Percentiles rank a stretch among this genome's conserved stretches.
Conservation (phyloP, 257 asterid genomes). For the Voacanga thouarsii region DNA sequence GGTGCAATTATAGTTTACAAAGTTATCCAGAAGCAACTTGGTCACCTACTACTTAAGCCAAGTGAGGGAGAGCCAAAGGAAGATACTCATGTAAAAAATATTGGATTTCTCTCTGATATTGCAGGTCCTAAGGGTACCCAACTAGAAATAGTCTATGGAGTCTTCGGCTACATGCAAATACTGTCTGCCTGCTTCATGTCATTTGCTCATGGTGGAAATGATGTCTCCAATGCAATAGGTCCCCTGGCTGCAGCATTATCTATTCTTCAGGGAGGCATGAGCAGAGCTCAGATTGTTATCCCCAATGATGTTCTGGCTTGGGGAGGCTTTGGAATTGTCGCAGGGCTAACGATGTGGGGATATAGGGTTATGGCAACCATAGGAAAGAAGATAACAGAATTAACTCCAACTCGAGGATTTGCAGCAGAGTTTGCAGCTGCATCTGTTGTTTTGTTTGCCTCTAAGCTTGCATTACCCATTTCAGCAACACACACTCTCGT, state of each 20-base stretch:
- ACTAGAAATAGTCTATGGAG: slow-evolving; percentile 80
- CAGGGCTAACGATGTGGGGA: slow-evolving; percentile 90
- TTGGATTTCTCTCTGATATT: slow-evolving; percentile 75
- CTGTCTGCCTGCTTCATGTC: slow-evolving; percentile 97
- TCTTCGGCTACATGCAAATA: slow-evolving; percentile 89
- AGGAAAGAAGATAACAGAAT: slow-evolving; percentile 89
- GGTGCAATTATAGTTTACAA: slow-evolving; percentile 61
- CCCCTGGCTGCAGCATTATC: slow-evolving; percentile 88
- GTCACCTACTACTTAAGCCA: slow-evolving; percentile 68
- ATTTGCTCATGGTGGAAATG: slow-evolving; percentile 98
- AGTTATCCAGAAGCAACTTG: slow-evolving; percentile 67
- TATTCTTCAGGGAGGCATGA: slow-evolving; percentile 70
- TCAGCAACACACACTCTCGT: slow-evolving; percentile 94
- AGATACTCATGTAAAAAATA: slow-evolving; percentile 32
- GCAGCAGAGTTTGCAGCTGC: slow-evolving; percentile 99
- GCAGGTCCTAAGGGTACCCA: slow-evolving; percentile 95
- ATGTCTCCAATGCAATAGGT: slow-evolving; percentile 90
- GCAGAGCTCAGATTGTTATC: slow-evolving; percentile 57
- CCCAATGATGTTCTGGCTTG: slow-evolving; percentile 85
- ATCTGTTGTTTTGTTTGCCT: slow-evolving; percentile 75
- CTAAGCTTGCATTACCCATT: slow-evolving; percentile 83
- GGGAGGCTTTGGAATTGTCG: slow-evolving; percentile 97
- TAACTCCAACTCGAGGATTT: slow-evolving; percentile 91
- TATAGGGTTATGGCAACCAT: slow-evolving; percentile 81
- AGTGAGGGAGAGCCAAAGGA: slow-evolving; percentile 34